A percentile compares a stretch with the other conserved stretches of the same genome.
Conservation (phyloP, 139 green algal species). For the Desmodesmus armatus region DNA sequence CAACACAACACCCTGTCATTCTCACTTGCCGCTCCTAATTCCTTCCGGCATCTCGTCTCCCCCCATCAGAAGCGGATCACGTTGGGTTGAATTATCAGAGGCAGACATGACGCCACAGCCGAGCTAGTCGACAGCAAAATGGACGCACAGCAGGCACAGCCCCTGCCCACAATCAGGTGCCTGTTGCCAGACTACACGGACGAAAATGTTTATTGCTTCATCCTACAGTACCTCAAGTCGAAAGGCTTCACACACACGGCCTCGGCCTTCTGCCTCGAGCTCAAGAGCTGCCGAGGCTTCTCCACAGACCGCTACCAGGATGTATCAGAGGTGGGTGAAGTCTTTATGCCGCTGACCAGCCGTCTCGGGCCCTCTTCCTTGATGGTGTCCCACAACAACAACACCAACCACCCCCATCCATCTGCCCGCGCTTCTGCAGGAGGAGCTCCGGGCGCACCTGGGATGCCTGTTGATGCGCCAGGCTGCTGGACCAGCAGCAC, state of each 20-base stretch:
- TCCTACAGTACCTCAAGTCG: conserved; percentile 36
- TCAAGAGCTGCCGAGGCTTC: background rate
- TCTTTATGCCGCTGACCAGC: background rate
- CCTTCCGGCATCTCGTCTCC: no score
- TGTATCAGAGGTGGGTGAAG: background rate
- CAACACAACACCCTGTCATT: no score
- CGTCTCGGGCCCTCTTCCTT: background rate
- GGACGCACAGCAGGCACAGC: no score
- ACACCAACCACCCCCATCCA: no score
- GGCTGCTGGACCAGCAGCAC: background rate
- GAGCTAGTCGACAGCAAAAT: no score
- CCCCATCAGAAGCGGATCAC: no score
- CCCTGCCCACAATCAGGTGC: conserved; percentile 10
- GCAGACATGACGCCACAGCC: no score
- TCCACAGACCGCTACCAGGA: background rate
- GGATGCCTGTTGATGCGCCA: conserved; percentile 5
- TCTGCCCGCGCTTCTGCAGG: conserved; percentile 2
- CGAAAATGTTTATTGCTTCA: conserved; percentile 11
- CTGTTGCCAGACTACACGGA: conserved; percentile 33
- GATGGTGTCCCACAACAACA: no score
- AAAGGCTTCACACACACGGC: conserved; percentile 29
- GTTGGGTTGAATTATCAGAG: no score
- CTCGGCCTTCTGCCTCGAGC: conserved; percentile 16
- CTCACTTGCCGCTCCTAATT: no score
- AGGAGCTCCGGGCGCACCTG: conserved; percentile 14